These are phyloP conservation scores for Triangularia setosa DNA, from an alignment of 2,329 filamentous ascomycete genomes.

Conservation along the genomic window DNA sequence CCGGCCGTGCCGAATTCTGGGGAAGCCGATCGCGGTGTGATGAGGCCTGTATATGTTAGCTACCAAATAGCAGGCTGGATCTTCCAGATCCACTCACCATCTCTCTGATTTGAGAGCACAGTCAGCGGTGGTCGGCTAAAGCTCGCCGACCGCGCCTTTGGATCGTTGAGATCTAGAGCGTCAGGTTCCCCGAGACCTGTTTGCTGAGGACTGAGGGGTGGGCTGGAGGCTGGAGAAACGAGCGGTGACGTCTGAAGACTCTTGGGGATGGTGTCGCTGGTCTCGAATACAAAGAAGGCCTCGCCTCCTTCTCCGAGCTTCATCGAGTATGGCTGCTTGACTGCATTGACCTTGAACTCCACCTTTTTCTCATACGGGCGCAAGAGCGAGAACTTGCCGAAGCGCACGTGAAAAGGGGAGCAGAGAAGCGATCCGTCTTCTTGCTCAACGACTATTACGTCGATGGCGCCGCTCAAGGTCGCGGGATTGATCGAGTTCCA, in stretches of 20 bases:
- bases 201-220: conserved; percentile 55
- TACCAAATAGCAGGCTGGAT: background rate
- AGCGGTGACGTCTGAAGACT: conserved; percentile 91
- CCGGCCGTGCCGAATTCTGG: conserved; percentile 46
- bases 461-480: conserved; percentile 94
- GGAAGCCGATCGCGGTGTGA: conserved; percentile 52
- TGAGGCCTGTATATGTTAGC: conserved; percentile 37
- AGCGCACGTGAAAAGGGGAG: conserved; percentile 97
- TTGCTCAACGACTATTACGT: conserved; percentile 97
- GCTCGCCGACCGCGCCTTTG: conserved; percentile 38
- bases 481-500: conserved; percentile 99
- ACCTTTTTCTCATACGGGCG: conserved; percentile 98
- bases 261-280: conserved; percentile 84
- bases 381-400: conserved; percentile 95
- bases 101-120: conserved; percentile 37
- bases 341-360: conserved; percentile 91
- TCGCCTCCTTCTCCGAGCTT: conserved; percentile 96
- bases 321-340: conserved; percentile 93
- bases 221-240: conserved; percentile 84
- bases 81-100: conserved; percentile 29
- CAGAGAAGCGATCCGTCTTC: conserved; percentile 86
- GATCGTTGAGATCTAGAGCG: conserved; percentile 60
- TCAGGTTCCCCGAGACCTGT: conserved; percentile 63
- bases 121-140: conserved; percentile 42
- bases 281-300: conserved; percentile 98